A percentile compares a stretch with the other conserved stretches of the same genome.
Evolutionary conservation across 1,284 basidiomycete genomes (phyloP).

Genomic region (Lignosus rhinocerotis): DNA sequence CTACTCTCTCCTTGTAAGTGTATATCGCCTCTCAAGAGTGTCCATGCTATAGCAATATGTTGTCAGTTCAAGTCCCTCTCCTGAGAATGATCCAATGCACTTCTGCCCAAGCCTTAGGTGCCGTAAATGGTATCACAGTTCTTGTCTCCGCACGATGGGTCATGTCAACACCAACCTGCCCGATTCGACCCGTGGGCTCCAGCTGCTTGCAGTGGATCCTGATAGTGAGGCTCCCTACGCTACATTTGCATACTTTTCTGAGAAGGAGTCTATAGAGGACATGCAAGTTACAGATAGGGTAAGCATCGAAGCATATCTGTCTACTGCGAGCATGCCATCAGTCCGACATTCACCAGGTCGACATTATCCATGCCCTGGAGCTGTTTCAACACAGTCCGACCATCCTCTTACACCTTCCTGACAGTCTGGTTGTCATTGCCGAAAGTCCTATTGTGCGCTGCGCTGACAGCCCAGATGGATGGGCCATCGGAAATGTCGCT

Average conservation of each 20-base stretch:
- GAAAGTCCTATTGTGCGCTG: conserved; percentile 28
- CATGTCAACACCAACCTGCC: conserved; percentile 3
- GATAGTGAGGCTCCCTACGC: conserved; percentile 12
- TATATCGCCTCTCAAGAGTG: neutral
- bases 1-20: neutral
- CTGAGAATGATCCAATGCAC: conserved; percentile 20
- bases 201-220: conserved; percentile 26
- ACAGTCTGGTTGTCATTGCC: conserved; percentile 24
- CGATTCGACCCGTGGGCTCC: conserved; percentile 16
- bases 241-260: conserved; percentile 15
- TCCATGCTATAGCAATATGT: neutral
- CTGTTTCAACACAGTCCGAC: conserved; percentile 7
- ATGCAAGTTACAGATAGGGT: neutral
- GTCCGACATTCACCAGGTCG: neutral
- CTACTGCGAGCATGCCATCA: neutral
- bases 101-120: conserved; percentile 29
- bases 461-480: conserved; percentile 12
- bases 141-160: conserved; percentile 15
- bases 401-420: conserved; percentile 21
- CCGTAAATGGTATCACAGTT: conserved; percentile 28
- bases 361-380: conserved; percentile 4
- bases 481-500: conserved; percentile 28
- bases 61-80: neutral
- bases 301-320: neutral
- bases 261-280: conserved; percentile 9